Conservation (phyloP, 495 filamentous ascomycete species). For the Chaetomium tenue region DNA sequence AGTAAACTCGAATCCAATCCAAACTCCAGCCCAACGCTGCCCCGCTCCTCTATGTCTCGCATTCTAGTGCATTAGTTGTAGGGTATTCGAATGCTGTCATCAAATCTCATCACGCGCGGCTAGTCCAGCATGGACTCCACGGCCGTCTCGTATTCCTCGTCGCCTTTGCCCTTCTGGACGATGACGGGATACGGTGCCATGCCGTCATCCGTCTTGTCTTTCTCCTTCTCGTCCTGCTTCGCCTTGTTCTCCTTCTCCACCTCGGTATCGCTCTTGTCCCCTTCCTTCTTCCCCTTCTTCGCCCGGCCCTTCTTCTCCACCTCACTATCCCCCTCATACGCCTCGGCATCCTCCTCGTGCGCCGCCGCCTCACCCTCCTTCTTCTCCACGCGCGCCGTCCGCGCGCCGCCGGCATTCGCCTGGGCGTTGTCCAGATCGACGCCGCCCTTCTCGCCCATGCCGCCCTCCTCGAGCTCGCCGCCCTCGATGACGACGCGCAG, state of each 20-base stretch:
- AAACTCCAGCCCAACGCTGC: conserved; percentile 13
- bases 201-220: conserved; percentile 30
- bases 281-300: conserved; percentile 23
- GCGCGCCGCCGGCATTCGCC: conserved; percentile 49
- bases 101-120: conserved; percentile 6
- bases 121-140: conserved; percentile 26
- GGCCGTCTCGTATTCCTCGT: conserved; percentile 41
- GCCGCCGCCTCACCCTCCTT: conserved; percentile 32
- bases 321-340: conserved; percentile 40
- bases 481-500: conserved; percentile 51
- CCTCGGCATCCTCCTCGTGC: conserved; percentile 31
- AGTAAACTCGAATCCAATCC: background rate
- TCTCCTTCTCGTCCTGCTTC: conserved; percentile 4
- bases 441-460: conserved; percentile 52
- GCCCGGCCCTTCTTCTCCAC: conserved; percentile 30
- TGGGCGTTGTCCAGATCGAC: conserved; percentile 52
- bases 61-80: conserved; percentile 13
- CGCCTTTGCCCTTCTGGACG: conserved; percentile 39
- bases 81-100: conserved; percentile 7
- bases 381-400: conserved; percentile 22
- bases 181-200: conserved; percentile 33
- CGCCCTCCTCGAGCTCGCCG: conserved; percentile 48
- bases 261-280: conserved; percentile 17
- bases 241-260: conserved; percentile 10
- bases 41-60: conserved; percentile 1